Conservation (phyloP, 805 yeast genomes). For the baker's yeast (Saccharomyces cerevisiae) region DNA sequence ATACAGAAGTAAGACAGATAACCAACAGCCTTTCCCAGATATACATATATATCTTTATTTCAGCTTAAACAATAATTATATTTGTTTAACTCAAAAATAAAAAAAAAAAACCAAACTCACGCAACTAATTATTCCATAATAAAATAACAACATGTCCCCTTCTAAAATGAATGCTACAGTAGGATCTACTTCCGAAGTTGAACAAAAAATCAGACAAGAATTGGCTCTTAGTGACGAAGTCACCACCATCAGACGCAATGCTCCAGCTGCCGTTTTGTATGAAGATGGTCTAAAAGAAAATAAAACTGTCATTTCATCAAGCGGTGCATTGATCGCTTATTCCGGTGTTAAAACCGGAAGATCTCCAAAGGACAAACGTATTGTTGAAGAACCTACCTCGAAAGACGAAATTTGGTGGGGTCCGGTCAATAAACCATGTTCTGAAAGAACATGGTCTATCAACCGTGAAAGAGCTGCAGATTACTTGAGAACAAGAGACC, state of each 20-base stretch:
- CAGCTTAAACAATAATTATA: not conserved
- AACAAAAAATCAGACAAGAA: conserved; percentile 26
- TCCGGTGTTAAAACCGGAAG: conserved; percentile 96
- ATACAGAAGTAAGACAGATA: not conserved
- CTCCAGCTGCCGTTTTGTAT: conserved; percentile 85
- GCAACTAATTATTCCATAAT: not conserved
- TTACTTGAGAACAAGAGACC: conserved; percentile 90
- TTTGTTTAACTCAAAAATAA: not conserved
- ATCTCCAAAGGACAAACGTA: conserved; percentile 96
- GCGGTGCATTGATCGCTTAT: conserved; percentile 93
- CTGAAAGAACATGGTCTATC: conserved; percentile 89
- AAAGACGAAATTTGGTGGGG: conserved; percentile 95
- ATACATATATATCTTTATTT: not conserved
- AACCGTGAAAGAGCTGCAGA: conserved; percentile 95
- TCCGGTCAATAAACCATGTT: conserved; percentile 92
- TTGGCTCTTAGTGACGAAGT: conserved; percentile 54
- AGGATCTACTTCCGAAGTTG: conserved; percentile 15
- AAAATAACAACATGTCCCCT: conserved; percentile 6
- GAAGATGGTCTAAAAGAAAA: conserved; percentile 89
- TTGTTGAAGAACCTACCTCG: conserved; percentile 89
- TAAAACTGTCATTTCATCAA: conserved; percentile 82
- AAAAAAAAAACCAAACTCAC: not conserved
- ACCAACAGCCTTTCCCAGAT: not conserved
- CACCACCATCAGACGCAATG: conserved; percentile 67
- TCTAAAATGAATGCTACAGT: conserved; percentile 11